Conservation (phyloP, 768 basidiomycete genomes). For the Lentinula lateritia region DNA sequence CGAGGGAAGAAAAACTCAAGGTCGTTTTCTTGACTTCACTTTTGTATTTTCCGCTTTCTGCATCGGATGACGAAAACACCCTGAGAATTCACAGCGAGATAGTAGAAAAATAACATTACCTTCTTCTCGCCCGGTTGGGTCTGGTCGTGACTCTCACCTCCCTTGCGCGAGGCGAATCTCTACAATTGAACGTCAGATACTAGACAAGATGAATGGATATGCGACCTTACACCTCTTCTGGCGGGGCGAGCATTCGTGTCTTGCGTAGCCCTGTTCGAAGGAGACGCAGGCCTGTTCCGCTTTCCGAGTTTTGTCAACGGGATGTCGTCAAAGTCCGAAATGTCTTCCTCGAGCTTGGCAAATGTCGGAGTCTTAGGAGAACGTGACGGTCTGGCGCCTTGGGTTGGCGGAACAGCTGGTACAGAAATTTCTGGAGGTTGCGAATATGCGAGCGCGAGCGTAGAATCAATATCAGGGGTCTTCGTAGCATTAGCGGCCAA, state of each 20-base stretch:
- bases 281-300: not conserved
- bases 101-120: not conserved
- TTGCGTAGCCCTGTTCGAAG: not conserved
- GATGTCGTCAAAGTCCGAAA: constrained; percentile 5
- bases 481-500: not conserved
- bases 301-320: not conserved
- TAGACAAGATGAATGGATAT: not conserved
- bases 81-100: not conserved
- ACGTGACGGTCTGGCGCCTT: not conserved
- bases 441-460: not conserved
- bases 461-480: too few relatives aligned
- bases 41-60: not conserved
- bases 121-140: not conserved
- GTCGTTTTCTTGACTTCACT: not conserved
- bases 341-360: constrained; percentile 5
- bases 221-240: not conserved
- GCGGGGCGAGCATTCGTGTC: not conserved
- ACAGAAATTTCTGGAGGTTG: not conserved
- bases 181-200: not conserved
- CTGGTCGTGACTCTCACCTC: not conserved
- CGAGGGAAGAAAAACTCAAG: not conserved
- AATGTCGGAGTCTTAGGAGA: not conserved
- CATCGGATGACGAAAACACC: not conserved
- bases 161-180: not conserved
- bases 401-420: not conserved